Conservation (phyloP, 2,329 filamentous ascomycete species). For the Scedosporium dehoogii region DNA sequence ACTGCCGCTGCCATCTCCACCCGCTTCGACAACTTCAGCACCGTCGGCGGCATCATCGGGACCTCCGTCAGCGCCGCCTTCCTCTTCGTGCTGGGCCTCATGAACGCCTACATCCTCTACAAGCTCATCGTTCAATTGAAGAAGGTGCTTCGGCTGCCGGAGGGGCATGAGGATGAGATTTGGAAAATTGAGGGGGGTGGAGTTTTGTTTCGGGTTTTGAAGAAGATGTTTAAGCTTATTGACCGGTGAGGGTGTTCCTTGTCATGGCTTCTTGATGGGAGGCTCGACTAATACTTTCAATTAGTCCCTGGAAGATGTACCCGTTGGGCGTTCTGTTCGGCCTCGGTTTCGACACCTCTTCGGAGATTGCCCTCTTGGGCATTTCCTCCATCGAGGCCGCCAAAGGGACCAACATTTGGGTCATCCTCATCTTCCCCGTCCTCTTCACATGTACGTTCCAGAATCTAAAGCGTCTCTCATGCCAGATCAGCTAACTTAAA, state of each 20-base stretch:
- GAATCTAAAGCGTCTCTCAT: not conserved
- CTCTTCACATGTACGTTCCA: constrained; percentile 64
- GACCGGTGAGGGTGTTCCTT: constrained; percentile 28
- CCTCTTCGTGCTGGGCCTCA: constrained; percentile 67
- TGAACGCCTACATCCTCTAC: constrained; percentile 79
- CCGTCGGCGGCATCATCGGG: constrained; percentile 79
- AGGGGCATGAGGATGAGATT: constrained; percentile 22
- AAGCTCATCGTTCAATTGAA: constrained; percentile 46
- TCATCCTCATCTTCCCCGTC: constrained; percentile 84
- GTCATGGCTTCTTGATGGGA: too few species aligned
- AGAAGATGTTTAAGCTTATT: constrained; percentile 64
- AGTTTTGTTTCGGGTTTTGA: constrained; percentile 60
- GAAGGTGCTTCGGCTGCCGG: constrained; percentile 41
- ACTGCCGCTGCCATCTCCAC: constrained; percentile 75
- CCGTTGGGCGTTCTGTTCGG: constrained; percentile 82
- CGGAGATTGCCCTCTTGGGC: constrained; percentile 82
- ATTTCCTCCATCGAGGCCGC: constrained; percentile 83
- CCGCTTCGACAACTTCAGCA: constrained; percentile 70
- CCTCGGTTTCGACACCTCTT: constrained; percentile 89
- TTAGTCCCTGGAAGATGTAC: constrained; percentile 84
- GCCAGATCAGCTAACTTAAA: not conserved
- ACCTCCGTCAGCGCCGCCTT: constrained; percentile 79
- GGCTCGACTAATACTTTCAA: not conserved
- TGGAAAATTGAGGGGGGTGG: constrained; percentile 60
- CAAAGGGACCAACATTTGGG: constrained; percentile 80